Conservation (phyloP, 768 basidiomycete species). For the Trametes punicea region DNA sequence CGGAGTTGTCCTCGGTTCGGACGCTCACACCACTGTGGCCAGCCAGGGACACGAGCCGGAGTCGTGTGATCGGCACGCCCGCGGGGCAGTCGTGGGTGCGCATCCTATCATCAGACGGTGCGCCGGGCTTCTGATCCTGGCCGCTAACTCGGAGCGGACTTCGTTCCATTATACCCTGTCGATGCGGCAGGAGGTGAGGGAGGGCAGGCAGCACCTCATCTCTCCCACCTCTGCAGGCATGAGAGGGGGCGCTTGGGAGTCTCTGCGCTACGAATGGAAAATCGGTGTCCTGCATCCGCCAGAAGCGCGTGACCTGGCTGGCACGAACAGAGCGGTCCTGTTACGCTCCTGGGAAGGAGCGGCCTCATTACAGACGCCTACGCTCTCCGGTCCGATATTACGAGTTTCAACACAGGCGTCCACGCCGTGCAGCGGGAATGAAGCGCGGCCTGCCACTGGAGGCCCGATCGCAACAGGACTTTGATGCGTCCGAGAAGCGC, state of each 20-base stretch:
- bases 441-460: neutral
- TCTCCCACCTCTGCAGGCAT: neutral
- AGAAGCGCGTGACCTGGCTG: neutral
- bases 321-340: neutral
- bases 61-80: constrained; percentile 19
- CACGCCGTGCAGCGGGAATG: neutral
- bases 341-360: constrained; percentile 3
- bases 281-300: neutral
- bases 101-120: constrained; percentile 13
- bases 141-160: neutral
- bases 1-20: constrained; percentile 1
- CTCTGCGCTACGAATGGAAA: neutral
- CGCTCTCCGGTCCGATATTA: constrained; percentile 15
- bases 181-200: neutral
- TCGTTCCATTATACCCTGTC: neutral
- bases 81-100: constrained; percentile 3
- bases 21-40: neutral
- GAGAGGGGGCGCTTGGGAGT: neutral
- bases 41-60: constrained; percentile 12
- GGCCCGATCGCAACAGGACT: neutral
- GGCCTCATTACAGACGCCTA: constrained; percentile 14
- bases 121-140: constrained; percentile 11
- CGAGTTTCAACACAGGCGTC: constrained; percentile 1
- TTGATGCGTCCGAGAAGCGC: constrained; percentile 2
- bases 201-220: neutral